Base-by-base conservation (phyloP, 768 basidiomycete species). In the Panus rudis region DNA sequence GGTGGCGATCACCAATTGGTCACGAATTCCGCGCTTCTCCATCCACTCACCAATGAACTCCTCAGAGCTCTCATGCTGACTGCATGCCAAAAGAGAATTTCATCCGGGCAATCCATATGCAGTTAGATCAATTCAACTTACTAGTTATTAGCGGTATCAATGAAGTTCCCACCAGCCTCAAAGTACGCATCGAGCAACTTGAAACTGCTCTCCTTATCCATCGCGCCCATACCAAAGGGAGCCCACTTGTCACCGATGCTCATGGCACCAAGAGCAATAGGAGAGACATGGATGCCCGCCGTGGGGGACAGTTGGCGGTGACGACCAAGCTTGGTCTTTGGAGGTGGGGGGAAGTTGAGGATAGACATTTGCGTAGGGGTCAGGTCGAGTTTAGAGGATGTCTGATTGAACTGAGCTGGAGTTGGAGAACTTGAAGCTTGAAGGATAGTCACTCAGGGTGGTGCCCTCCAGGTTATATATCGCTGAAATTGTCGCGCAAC, bases 21-120 rank as follows among this genome's bases (percentile, higher is more conserved):
- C 66, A 22, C 71, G 56, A 39, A 63, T 64, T 0, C 57, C 58
- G 13, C 67, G 57, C 26, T 51, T 43, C 40, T 66, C 62, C 49
- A 65, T 66, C 71, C 72, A 73, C 46, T 72, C 71, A n/a, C 70
- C 70, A 24, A 72, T 61, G 51, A 68, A 66, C 30, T 48, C 43
- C 45, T 67, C 65, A n/a, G 48, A 52, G 41, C 59, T 47, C 20
- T 54, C 65, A 35, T 59, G 48, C 51, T 61, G 57, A 39, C 61
- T 63, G 20, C n/a, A 31, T 5, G 11, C 5, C 22, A 14, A n/a
- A 17, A 23, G 6, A 39, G 37, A 23, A n/a, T 13, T 22, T 10
- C 28, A 30, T 35, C 8, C n/a, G 33, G n/a, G 21, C 33, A 35
- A 35, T 16, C n/a, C 33, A 17, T 16, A 20, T 16, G 21, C 33